Evolutionary conservation across 1,139 yeast genomes (phyloP), one percentile per base, ranked within the genome.

Genomic region (Magnusiomyces clavatus): DNA sequence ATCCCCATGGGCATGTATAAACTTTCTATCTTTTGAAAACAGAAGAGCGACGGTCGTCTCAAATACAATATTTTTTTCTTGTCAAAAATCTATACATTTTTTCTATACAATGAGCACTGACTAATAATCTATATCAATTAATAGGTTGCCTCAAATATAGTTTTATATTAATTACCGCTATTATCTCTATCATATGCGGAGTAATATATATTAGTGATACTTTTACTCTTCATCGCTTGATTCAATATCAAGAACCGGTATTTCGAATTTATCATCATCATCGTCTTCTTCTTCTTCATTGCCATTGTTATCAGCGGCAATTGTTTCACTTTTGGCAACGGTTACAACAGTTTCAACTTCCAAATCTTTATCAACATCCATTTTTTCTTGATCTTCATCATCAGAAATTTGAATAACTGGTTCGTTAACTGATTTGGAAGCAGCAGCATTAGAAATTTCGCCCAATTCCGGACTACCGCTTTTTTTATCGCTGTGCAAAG

Each of bases 261-360:
- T 41, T 13, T 20, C 31, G 4, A 41, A 41, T 12, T 41, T 16
- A 20, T 41, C 44, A 4, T 20, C 44, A 16, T 40, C 43, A 6
- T 40, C 43, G 6, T 40, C 43, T 10, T 16, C 43, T 39, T 39
- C 43, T 39, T 39, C 43, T 39, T 39, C 43, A 14, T 39, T 20
- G 16, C 16, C 20, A 6, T 3, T 3, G 6, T 39, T 16, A 8
- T 39, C 8, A n/a, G 20, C 6, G 5, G 19, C 19, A 11, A 14
- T 39, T 6, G 20, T 14, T 4, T 24, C 31, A 24, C 31, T 24
- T 24, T 4, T 24, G 5, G 5, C 10, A 37, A n/a, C 16, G 5
- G 39, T 14, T n/a, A 6, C n/a, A 37, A n/a, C 39, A 37, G 5
- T 12, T n/a, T 37, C 10, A 37, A 37, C 16, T 12, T 14, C 39